Percentiles rank a stretch among this genome's conserved stretches.
These are phyloP conservation scores for Dothistroma pini DNA, from an alignment of 2,329 filamentous ascomycete genomes.

Conservation along the genomic window DNA sequence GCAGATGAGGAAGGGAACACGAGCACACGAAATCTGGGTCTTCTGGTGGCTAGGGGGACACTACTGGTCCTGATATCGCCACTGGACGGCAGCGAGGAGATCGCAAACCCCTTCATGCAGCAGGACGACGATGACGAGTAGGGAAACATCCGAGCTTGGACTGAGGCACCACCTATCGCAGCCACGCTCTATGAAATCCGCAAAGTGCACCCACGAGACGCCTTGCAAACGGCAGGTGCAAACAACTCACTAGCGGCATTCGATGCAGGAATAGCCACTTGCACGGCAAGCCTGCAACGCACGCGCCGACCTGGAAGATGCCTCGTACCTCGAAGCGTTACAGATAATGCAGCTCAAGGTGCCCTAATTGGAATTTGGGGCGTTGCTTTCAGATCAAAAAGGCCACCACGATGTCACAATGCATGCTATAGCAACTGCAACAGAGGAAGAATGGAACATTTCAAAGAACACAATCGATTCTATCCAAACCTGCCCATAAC, in stretches of 20 bases:
- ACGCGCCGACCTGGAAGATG: neutral
- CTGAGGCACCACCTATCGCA: neutral
- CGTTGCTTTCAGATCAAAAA: neutral
- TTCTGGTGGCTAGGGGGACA: conserved; percentile 88
- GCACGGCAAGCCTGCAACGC: neutral
- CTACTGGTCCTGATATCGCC: conserved; percentile 90
- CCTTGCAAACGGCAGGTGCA: neutral
- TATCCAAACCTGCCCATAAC: neutral
- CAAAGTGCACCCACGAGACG: neutral
- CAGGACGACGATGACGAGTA: conserved; percentile 54
- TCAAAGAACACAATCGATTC: neutral
- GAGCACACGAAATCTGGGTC: conserved; percentile 71
- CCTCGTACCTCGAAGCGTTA: neutral
- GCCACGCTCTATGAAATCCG: neutral
- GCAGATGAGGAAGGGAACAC: conserved; percentile 91
- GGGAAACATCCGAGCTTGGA: neutral
- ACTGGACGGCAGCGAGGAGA: conserved; percentile 90
- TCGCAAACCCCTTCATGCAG: conserved; percentile 86
- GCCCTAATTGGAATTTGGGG: neutral
- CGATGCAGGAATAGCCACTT: neutral
- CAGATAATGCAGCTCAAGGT: neutral
- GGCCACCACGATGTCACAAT: neutral
- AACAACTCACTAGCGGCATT: neutral
- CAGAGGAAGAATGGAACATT: neutral
- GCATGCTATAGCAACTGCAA: neutral